Percentiles rank a stretch among this genome's conserved stretches.
phyloP scores from a whole-genome alignment of 768 basidiomycete genomes.

The Fomitopsis serialis region DNA sequence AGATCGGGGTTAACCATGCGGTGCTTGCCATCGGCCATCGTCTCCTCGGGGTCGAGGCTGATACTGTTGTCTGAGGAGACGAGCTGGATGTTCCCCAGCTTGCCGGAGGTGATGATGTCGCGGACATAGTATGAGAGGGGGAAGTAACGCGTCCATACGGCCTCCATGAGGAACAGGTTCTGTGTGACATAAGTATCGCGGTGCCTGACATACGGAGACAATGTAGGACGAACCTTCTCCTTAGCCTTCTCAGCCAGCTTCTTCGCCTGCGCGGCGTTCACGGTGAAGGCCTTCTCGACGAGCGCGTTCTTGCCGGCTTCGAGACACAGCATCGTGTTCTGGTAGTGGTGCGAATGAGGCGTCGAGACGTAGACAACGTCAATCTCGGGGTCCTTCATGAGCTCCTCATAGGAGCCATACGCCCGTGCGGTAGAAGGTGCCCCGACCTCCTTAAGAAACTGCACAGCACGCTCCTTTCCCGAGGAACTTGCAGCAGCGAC shows the following conservation, averaged over 20 bases:
- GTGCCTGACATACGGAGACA: neutral
- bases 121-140: neutral
- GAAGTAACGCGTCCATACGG: neutral
- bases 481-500: neutral
- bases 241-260: neutral
- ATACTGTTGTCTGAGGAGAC: neutral
- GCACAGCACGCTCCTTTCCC: neutral
- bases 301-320: neutral
- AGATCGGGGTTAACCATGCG: neutral
- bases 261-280: neutral
- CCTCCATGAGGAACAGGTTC: neutral
- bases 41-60: neutral
- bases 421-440: neutral
- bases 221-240: neutral
- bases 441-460: neutral
- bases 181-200: neutral
- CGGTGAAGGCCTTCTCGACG: neutral
- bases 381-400: neutral
- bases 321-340: neutral
- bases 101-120: neutral
- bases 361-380: neutral
- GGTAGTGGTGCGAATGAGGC: neutral
- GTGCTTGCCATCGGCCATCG: neutral
- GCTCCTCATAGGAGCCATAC: neutral
- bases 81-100: neutral